Evolutionary conservation across 106 monocot species (phyloP), one percentile per base, ranked within the genome.

Genomic region (Ottelia alismoides): DNA sequence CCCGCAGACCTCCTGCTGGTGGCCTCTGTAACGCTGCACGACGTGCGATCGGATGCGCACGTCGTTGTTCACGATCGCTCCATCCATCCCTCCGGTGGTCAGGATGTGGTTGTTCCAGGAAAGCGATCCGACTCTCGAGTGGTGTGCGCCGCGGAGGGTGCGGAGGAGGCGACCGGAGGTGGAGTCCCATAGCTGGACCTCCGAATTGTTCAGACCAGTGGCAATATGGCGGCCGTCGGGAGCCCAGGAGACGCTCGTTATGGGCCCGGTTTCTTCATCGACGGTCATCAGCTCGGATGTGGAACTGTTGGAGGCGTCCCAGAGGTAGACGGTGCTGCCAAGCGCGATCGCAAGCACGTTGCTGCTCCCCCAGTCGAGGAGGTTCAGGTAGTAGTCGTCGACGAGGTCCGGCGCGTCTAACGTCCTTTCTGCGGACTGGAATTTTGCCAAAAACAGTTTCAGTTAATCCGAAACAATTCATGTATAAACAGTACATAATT

Each of bases 211-310:
- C n/a, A n/a, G n/a, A n/a, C n/a, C n/a, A n/a, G n/a, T n/a, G n/a
- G n/a, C n/a, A n/a, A n/a, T n/a, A n/a, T n/a, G n/a, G n/a, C n/a
- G n/a, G n/a, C n/a, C n/a, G n/a, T n/a, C n/a, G n/a, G n/a, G n/a
- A n/a, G n/a, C n/a, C 61, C 61, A 61, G 14, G n/a, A 26, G 28
- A 61, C 30, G 49, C 61, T 61, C 11, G 49, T 61, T 49, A 61
- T 49, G 0, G 61, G 61, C 0, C 61, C 61, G 22, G 0, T 30
- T 7, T 61, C 61, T 19, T 61, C 61, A 2, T 61, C 61, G 18
- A 20, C 47, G 27, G 29, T 61, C 19, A n/a, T 30, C 28, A 61
- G 49, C 61, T 49, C 61, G 20, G 49, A 48, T 3, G 61, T 61
- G 21, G 63, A 31, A 4, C 61, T 49, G 10, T 47, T 27, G 18